phyloP scores from a whole-genome alignment of 495 filamentous ascomycete genomes.

The Aspergillus hancockii region DNA sequence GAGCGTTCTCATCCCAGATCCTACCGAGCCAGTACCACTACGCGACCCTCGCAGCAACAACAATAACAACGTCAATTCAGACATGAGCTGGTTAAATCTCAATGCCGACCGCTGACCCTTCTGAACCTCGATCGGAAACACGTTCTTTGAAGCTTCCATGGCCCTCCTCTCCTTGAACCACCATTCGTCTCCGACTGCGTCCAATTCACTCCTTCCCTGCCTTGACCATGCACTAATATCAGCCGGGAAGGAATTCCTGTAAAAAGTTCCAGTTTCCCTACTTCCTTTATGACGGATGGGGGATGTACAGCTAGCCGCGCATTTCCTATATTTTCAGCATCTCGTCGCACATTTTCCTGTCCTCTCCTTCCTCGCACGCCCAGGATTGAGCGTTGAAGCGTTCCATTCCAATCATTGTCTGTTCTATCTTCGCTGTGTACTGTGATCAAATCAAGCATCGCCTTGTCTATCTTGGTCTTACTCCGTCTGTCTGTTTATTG shows the following conservation, averaged over 20 bases:
- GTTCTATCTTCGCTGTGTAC: neutral
- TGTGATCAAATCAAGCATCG: slow-evolving; percentile 4
- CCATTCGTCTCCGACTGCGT: neutral
- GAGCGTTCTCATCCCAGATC: slow-evolving; percentile 38
- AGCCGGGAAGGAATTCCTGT: slow-evolving; percentile 1
- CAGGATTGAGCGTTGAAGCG: slow-evolving; percentile 14
- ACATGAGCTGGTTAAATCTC: slow-evolving; percentile 81
- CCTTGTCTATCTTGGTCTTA: neutral
- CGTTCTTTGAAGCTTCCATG: slow-evolving; percentile 4
- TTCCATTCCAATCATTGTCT: neutral
- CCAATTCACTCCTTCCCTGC: slow-evolving; percentile 6
- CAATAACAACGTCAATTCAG: slow-evolving; percentile 42
- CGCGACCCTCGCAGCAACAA: slow-evolving; percentile 10
- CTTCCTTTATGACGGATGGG: slow-evolving; percentile 1
- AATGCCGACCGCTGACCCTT: slow-evolving; percentile 32
- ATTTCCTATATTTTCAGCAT: slow-evolving; percentile 1
- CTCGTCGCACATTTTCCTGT: slow-evolving; percentile 6
- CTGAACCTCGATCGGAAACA: neutral
- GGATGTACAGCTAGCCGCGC: slow-evolving; percentile 18
- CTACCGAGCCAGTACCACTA: slow-evolving; percentile 43
- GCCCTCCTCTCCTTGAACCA: neutral
- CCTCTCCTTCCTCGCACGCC: slow-evolving; percentile 10
- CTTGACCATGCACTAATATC: neutral
- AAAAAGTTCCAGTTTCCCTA: slow-evolving; percentile 3
- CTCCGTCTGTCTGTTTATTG: neutral